Evolutionary conservation across 805 yeast species (phyloP), one percentile per base, ranked within the genome.

Genomic region (Kluyveromyces starmeri): DNA sequence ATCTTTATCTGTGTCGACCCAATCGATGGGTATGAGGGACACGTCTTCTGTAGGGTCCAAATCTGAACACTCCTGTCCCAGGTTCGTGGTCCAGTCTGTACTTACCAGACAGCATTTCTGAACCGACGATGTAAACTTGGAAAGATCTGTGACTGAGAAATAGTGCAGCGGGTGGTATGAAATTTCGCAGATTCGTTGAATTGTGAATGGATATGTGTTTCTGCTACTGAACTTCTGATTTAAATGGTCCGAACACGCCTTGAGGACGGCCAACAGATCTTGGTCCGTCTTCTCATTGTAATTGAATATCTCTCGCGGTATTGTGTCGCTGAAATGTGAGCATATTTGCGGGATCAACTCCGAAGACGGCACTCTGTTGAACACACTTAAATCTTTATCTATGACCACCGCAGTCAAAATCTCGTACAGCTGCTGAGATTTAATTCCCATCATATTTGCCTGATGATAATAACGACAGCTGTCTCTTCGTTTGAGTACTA

Each of bases 91-190:
- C 43, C 48, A 44, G 13, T 37, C 19, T 5, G 47, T 40, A 4
- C 35, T 42, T 1, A 55, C 58, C 28, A 42, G 18, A 27, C 52
- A 46, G 39, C 60, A 54, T 34, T 47, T 54, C 13, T 49, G 56
- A 16, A 73, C 32, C 0, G 75, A 68, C 34, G 66, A 59, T 19
- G 69, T 53, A 43, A 62, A 71, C 45, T 73, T 72, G n/a, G 50
- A 42, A 1, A 66, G 35, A 17, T 55, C 62, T 14, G 41, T 45
- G 4, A 53, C 48, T 13, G 55, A 53, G 27, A 55, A 59, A 43
- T 63, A 65, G 12, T 59, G 59, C 24, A 61, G 57, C 3, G 78
- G 76, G 31, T 61, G 59, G n/a, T 49, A 36, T 5, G 71, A 42
- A 8, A 73, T 34, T 45, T 73, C 78, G 13, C 72, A 62, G 1